phyloP scores from a whole-genome alignment of 768 basidiomycete genomes.

The Amanita fuliginea region DNA sequence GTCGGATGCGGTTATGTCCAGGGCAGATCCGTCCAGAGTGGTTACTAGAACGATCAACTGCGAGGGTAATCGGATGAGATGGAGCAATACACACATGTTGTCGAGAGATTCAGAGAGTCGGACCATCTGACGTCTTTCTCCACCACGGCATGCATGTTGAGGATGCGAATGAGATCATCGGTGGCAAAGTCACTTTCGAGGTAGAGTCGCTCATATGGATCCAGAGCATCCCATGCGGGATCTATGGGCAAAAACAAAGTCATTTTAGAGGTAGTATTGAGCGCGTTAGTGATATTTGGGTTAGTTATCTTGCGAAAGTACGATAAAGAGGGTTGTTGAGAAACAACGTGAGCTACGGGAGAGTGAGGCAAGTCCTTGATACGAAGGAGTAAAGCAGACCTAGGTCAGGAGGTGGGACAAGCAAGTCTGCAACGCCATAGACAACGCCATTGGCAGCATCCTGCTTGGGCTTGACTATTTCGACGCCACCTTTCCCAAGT shows the following conservation, averaged over 20 bases:
- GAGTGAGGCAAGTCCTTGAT: conserved; percentile 5
- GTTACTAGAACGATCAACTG: conserved; percentile 37
- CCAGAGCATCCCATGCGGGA: conserved; percentile 70
- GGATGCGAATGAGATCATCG: conserved; percentile 66
- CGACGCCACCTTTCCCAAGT: conserved; percentile 64
- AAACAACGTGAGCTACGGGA: conserved; percentile 45
- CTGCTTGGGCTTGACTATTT: conserved; percentile 45
- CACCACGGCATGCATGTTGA: conserved; percentile 68
- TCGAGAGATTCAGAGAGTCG: conserved; percentile 40
- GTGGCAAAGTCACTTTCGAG: conserved; percentile 81
- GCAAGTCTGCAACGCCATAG: conserved; percentile 61
- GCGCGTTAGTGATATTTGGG: conserved; percentile 37
- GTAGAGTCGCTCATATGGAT: conserved; percentile 73
- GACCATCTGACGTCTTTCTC: conserved; percentile 54
- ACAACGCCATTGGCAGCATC: conserved; percentile 70
- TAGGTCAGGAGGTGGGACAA: conserved; percentile 65
- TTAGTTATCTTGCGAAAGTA: conserved; percentile 71
- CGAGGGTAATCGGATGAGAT: background rate
- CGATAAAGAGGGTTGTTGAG: conserved; percentile 47
- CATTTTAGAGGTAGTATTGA: conserved; percentile 61
- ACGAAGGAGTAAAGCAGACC: conserved; percentile 32
- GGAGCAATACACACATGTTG: conserved; percentile 37
- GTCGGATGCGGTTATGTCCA: conserved; percentile 46
- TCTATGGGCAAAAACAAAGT: conserved; percentile 88
- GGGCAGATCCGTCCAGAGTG: conserved; percentile 52